Base-by-base conservation (phyloP, 1,284 basidiomycete species). In the Sanghuangporus sanghuang region DNA sequence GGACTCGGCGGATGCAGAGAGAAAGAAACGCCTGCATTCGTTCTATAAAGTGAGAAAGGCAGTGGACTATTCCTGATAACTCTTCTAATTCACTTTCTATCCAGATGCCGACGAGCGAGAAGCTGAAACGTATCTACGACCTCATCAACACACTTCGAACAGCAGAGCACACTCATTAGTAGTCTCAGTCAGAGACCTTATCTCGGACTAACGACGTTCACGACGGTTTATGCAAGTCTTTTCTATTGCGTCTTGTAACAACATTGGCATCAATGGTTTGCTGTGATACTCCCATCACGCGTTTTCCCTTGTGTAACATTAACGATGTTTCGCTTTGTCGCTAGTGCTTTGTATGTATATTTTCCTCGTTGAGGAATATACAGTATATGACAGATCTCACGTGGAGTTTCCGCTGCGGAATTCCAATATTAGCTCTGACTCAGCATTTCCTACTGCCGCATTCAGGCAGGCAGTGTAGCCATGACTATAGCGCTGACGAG, bases 31-130 rank as follows among this genome's bases (percentile, higher is more conserved):
- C 57, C 80, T 87, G 80, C 77, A 83, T 64, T 27, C 65, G 11
- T 86, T 86, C 67, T 82, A 76, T 57, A 74, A 82, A 72, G 85
- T 84, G 64, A 39, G 78, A 72, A 35, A 21, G 0, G 16, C 44
- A 46, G 16, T 11, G 14, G 44, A 46, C 21, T 46, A 46, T 7
- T 46, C 44, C 16, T 46, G 6, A n/a, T 1, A 14, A 46, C 21
- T 46, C 21, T 16, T n/a, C 9, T 18, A 2, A 46, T n/a, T n/a
- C 16, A 46, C 21, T n/a, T n/a, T 23, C 42, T 63, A 44, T 49
- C 5, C 62, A 86, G 85, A 79, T 86, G 76, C 73, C 83, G 0
- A 81, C 83, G 1, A 72, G 82, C 21, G 76, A 82, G 54, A 85
- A 86, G 66, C 68, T 86, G 39, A 73, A 72, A 27, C 46, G 61